Evolutionary conservation across 345 rosid genomes (phyloP).

Genomic region (Hevea brasiliensis): DNA sequence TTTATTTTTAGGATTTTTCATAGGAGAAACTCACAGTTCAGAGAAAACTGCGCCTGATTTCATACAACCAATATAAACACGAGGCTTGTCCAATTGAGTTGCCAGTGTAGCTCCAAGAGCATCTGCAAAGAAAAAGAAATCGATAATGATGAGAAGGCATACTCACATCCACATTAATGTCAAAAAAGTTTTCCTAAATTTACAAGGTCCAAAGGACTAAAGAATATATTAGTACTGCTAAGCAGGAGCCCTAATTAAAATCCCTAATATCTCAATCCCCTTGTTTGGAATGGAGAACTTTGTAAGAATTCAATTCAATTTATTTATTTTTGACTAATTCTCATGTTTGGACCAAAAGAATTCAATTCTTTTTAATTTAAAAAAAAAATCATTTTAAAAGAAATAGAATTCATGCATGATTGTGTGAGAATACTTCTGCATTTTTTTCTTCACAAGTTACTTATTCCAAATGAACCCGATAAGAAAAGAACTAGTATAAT

Average conservation of each 20-base stretch:
- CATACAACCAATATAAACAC: conserved; percentile 92
- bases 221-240: not conserved
- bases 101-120: conserved; percentile 70
- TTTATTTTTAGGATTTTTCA: not conserved
- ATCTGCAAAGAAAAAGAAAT: conserved; percentile 40
- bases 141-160: not conserved
- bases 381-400: no score
- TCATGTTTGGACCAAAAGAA: no score
- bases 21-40: conserved; percentile 56
- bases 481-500: not conserved
- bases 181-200: no score
- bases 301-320: no score
- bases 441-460: no score
- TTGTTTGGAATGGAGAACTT: no score
- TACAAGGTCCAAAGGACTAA: not conserved
- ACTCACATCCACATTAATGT: not conserved
- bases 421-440: no score
- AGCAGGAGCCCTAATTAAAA: not conserved
- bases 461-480: no score
- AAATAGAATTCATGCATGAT: no score
- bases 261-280: conserved; percentile 3
- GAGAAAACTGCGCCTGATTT: conserved; percentile 78
- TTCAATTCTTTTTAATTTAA: no score
- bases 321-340: no score
- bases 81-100: conserved; percentile 54